These are phyloP conservation scores for Leishmania guyanensis DNA, from an alignment of 208 protist genomes.

Conservation along the genomic window DNA sequence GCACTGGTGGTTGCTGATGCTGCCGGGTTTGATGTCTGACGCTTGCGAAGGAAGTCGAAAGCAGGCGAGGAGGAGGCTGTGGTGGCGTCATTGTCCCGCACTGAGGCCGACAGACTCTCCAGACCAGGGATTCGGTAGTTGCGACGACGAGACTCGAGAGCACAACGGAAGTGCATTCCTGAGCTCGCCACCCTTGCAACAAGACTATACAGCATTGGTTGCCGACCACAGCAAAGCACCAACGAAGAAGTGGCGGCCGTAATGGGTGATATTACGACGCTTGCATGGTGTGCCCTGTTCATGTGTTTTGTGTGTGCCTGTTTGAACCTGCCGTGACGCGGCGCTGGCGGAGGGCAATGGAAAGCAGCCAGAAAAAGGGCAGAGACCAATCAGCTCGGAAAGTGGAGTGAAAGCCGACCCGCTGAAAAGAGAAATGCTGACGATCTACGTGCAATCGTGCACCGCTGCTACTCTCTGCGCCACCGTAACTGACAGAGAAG, in stretches of 20 bases:
- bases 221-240: not conserved
- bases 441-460: not conserved
- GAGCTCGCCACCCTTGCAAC: not conserved
- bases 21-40: not conserved
- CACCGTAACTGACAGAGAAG: not conserved
- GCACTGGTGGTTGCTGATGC: not conserved
- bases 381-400: not conserved
- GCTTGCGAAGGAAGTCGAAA: not conserved
- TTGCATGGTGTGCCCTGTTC: not conserved
- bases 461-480: not conserved
- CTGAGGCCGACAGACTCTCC: not conserved
- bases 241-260: not conserved
- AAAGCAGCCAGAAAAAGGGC: not conserved
- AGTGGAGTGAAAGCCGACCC: not conserved
- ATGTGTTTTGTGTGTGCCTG: not conserved
- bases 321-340: not conserved
- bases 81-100: not conserved
- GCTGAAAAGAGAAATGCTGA: not conserved
- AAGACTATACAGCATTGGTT: not conserved
- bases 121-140: not conserved
- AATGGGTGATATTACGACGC: not conserved
- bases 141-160: not conserved
- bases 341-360: not conserved
- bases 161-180: not conserved
- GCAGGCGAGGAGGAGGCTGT: not conserved